phyloP scores from a whole-genome alignment of 148 eudicot species.

The Chenopodium quinoa region DNA sequence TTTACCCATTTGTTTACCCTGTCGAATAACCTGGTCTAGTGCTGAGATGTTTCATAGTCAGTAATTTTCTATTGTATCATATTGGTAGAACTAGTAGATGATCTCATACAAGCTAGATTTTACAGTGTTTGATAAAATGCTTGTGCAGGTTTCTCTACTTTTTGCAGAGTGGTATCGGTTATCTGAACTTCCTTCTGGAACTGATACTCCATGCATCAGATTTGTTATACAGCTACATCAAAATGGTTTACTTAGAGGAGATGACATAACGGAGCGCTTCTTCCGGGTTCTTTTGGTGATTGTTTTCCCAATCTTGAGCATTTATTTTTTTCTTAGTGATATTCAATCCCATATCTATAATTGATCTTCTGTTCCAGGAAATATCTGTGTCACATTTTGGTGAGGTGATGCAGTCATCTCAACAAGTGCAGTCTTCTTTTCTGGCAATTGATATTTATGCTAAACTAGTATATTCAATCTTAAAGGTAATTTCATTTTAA shows the following conservation, averaged over 20 bases:
- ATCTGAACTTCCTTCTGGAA: constrained; percentile 70
- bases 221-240: constrained; percentile 62
- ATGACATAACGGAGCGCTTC: constrained; percentile 75
- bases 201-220: constrained; percentile 56
- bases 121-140: constrained; percentile 5
- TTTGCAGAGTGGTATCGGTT: constrained; percentile 82
- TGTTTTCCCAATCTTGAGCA: neutral
- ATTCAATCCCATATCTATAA: constrained; percentile 5
- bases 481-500: constrained; percentile 54
- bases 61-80: neutral
- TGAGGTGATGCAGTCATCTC: constrained; percentile 68
- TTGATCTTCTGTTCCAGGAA: constrained; percentile 48
- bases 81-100: neutral
- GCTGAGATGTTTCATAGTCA: neutral
- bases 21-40: neutral
- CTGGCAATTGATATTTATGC: constrained; percentile 94
- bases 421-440: constrained; percentile 71
- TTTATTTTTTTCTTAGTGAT: neutral
- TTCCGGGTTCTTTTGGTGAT: constrained; percentile 73
- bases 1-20: too few species aligned
- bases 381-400: constrained; percentile 82
- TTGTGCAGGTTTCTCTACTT: constrained; percentile 56
- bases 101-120: neutral
- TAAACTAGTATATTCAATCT: constrained; percentile 68
- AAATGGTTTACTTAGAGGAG: constrained; percentile 78